These are phyloP conservation scores for Suaeda aralocaspica DNA, from an alignment of 148 eudicot genomes.

Conservation along the genomic window DNA sequence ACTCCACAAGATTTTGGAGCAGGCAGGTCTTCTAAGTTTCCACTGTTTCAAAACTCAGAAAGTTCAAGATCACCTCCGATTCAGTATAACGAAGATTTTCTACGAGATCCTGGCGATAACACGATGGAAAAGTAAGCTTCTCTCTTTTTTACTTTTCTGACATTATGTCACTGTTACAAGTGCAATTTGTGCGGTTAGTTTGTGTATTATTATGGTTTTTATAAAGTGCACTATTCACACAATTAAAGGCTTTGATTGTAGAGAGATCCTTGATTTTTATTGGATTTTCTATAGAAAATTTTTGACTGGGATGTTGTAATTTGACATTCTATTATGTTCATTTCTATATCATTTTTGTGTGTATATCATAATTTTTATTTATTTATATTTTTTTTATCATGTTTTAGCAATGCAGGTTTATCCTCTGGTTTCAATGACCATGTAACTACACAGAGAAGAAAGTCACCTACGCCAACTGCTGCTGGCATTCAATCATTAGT, in stretches of 20 bases:
- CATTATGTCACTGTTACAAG: no score
- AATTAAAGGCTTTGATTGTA: no score
- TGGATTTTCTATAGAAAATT: no score
- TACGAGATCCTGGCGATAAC: constrained; percentile 25
- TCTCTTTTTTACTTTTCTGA: not conserved
- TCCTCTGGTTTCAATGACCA: constrained; percentile 11
- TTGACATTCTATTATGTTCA: not conserved
- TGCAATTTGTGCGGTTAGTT: constrained; percentile 8
- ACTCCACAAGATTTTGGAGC: constrained; percentile 26
- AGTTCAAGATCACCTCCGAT: constrained; percentile 46
- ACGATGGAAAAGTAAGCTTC: constrained; percentile 33
- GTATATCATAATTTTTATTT: not conserved
- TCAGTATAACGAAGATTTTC: constrained; percentile 31
- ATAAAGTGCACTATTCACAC: not conserved
- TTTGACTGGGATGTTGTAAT: not conserved
- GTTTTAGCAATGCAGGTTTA: constrained; percentile 21
- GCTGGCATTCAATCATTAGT: constrained; percentile 8
- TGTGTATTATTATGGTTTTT: not conserved
- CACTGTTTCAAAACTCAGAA: constrained; percentile 31
- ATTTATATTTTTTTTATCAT: constrained; percentile 3
- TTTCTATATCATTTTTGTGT: not conserved
- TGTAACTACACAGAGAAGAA: constrained; percentile 24
- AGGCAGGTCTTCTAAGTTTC: constrained; percentile 23
- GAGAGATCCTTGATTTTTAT: not conserved
- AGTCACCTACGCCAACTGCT: constrained; percentile 13